Evolutionary conservation across 2,329 filamentous ascomycete genomes (phyloP).

Genomic region (Simplicillium sp.): DNA sequence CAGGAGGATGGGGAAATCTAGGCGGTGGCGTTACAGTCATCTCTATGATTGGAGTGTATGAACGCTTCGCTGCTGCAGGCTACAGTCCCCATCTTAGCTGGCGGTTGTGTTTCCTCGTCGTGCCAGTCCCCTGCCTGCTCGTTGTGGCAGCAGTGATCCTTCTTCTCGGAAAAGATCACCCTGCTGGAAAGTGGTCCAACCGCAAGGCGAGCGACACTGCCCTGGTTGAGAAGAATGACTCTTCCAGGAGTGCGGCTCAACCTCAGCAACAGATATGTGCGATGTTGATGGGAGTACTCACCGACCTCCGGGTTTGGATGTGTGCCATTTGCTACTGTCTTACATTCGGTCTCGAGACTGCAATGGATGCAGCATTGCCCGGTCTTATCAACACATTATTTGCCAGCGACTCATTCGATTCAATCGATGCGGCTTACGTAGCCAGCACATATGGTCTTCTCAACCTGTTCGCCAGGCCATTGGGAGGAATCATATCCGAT

Average conservation of each 20-base stretch:
- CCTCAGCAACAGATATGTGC: not conserved
- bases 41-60: constrained; percentile 83
- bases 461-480: constrained; percentile 57
- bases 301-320: constrained; percentile 2
- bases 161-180: constrained; percentile 3
- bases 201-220: not conserved
- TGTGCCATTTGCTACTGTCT: not conserved
- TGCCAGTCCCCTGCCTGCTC: constrained; percentile 71
- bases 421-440: constrained; percentile 41
- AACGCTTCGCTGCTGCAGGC: constrained; percentile 56
- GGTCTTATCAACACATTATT: constrained; percentile 39
- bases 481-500: constrained; percentile 51
- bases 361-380: constrained; percentile 48
- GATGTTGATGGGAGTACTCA: not conserved
- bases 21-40: constrained; percentile 91
- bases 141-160: constrained; percentile 1
- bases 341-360: not conserved
- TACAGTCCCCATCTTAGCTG: constrained; percentile 58
- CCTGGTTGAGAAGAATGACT: not conserved
- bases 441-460: constrained; percentile 68
- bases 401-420: not conserved
- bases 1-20: constrained; percentile 77
- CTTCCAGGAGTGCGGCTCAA: not conserved
- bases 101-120: constrained; percentile 68
- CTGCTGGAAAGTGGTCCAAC: constrained; percentile 1